phyloP scores from a whole-genome alignment of 192 early-diverging fungal species.

The Chytriomyces sp. region DNA sequence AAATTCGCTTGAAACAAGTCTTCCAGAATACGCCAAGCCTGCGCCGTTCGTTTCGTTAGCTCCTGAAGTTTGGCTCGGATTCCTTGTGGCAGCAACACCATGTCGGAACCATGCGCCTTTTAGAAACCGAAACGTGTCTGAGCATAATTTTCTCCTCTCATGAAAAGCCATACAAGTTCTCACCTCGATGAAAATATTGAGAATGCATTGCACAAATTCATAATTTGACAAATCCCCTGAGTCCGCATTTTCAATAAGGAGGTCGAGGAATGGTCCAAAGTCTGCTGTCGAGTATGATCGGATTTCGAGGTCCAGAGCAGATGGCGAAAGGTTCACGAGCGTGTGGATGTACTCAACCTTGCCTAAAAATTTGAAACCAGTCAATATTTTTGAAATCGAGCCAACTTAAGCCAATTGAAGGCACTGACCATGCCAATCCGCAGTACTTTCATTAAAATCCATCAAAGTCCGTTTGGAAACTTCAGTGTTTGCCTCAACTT shows the following conservation, averaged over 20 bases:
- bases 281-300: conserved; percentile 75
- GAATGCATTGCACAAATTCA: conserved; percentile 81
- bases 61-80: conserved; percentile 51
- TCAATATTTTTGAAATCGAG: background rate
- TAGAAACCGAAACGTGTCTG: background rate
- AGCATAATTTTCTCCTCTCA: background rate
- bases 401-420: background rate
- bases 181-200: conserved; percentile 75
- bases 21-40: conserved; percentile 65
- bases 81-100: conserved; percentile 50
- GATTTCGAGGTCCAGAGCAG: conserved; percentile 85
- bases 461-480: conserved; percentile 51
- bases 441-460: conserved; percentile 62
- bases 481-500: conserved; percentile 37
- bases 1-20: conserved; percentile 57
- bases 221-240: conserved; percentile 77
- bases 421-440: conserved; percentile 61
- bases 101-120: conserved; percentile 77
- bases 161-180: background rate
- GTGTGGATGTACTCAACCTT: conserved; percentile 76
- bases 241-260: conserved; percentile 54
- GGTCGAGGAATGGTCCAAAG: conserved; percentile 70
- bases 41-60: conserved; percentile 45
- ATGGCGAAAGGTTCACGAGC: conserved; percentile 66
- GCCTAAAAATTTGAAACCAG: conserved; percentile 46